Conservation (phyloP, 2,329 filamentous ascomycete genomes). For the Acephala macrosclerotiorum region DNA sequence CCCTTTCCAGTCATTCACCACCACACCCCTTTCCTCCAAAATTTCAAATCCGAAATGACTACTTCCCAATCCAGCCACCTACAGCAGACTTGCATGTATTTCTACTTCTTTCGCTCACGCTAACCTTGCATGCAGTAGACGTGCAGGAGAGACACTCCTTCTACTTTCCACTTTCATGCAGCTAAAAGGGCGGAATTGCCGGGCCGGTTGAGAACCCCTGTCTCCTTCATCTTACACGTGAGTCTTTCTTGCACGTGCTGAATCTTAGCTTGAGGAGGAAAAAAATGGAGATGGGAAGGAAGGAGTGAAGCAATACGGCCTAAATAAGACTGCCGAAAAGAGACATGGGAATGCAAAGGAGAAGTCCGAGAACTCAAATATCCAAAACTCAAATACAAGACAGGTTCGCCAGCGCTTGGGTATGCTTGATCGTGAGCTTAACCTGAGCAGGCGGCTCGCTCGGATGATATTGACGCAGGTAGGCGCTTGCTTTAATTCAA, state of each 20-base stretch:
- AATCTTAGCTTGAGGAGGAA: background rate
- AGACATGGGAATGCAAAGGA: background rate
- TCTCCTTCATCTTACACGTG: background rate
- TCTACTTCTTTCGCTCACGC: background rate
- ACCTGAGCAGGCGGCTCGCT: background rate
- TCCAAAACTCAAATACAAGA: background rate
- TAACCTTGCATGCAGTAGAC: no score
- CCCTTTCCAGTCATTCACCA: background rate
- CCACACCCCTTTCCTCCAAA: background rate
- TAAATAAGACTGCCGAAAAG: background rate
- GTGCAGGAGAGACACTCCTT: no score
- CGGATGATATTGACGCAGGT: conserved; percentile 4
- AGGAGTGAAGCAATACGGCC: no score
- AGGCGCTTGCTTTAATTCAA: background rate
- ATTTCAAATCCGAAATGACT: background rate
- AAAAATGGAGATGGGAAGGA: background rate
- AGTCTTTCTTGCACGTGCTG: background rate
- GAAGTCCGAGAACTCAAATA: conserved; percentile 1
- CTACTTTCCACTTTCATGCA: no score
- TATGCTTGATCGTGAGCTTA: background rate
- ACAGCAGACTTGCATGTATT: background rate
- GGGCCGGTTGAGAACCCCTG: background rate
- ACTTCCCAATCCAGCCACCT: background rate
- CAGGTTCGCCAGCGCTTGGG: background rate
- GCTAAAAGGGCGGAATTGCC: conserved; percentile 1